Conservation (phyloP, 2,329 filamentous ascomycete species). For the Ciborinia camelliae region DNA sequence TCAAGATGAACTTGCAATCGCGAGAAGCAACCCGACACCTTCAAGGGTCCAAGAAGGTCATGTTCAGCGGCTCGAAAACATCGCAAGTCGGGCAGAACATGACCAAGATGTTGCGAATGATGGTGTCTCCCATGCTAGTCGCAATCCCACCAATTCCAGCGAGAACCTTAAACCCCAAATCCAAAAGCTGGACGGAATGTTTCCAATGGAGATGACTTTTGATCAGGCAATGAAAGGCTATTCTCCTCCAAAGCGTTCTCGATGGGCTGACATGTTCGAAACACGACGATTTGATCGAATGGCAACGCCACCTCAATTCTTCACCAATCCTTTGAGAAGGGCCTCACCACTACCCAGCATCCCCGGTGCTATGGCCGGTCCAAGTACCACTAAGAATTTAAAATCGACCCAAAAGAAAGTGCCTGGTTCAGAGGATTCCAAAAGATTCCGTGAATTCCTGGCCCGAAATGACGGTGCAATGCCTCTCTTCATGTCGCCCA, state of each 20-base stretch:
- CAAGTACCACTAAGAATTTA: background rate
- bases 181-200: too few relatives aligned
- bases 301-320: background rate
- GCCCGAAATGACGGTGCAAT: background rate
- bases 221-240: background rate
- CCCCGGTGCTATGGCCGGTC: background rate
- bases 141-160: background rate
- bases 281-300: background rate
- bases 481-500: background rate
- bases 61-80: background rate
- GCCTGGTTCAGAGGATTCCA: background rate
- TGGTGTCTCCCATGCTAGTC: background rate
- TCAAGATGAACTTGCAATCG: background rate
- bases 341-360: background rate
- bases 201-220: background rate
- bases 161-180: too few relatives aligned
- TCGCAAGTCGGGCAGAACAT: background rate
- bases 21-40: background rate
- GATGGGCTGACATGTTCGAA: constrained; percentile 6
- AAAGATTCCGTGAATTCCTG: background rate
- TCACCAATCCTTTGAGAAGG: background rate
- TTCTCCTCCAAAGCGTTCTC: constrained; percentile 3
- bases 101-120: background rate
- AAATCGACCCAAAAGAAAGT: background rate
- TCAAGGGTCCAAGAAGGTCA: background rate